These are phyloP conservation scores for Petunia secreta DNA, from an alignment of 257 asterid genomes.

Conservation along the genomic window DNA sequence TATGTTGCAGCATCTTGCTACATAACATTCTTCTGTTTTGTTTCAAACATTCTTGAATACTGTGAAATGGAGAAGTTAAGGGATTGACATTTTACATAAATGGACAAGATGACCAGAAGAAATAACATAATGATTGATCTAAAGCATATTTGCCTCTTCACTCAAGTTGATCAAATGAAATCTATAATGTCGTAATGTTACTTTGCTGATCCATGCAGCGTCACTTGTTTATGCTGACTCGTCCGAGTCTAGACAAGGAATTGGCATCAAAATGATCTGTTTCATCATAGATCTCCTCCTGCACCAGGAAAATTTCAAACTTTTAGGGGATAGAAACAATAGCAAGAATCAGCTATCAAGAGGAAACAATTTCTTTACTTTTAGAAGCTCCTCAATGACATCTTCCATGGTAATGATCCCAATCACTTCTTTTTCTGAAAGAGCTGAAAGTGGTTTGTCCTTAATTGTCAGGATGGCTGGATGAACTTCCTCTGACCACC, in stretches of 20 bases:
- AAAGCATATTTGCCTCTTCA: not conserved
- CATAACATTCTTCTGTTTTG: too few relatives aligned
- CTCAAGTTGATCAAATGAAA: not conserved
- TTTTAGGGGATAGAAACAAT: not conserved
- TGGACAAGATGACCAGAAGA: not conserved
- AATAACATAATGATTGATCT: too few relatives aligned
- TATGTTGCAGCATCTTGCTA: too few relatives aligned
- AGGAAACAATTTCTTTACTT: constrained; percentile 14
- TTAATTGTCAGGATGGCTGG: constrained; percentile 38
- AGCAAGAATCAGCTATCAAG: not conserved
- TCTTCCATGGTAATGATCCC: constrained; percentile 53
- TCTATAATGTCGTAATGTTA: not conserved
- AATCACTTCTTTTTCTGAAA: constrained; percentile 32
- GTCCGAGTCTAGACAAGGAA: too few relatives aligned
- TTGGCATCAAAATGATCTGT: constrained; percentile 24
- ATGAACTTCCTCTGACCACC: constrained; percentile 47
- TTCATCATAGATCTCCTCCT: constrained; percentile 48
- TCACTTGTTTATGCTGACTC: too few relatives aligned
- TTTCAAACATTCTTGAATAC: too few relatives aligned
- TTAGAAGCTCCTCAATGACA: constrained; percentile 42
- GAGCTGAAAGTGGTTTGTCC: constrained; percentile 32
- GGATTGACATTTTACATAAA: not conserved
- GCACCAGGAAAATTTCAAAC: not conserved
- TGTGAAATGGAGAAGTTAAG: not conserved
- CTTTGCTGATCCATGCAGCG: too few relatives aligned